Evolutionary conservation across 1,139 yeast genomes (phyloP).

Genomic region (Magnusiomyces tetraspermus): DNA sequence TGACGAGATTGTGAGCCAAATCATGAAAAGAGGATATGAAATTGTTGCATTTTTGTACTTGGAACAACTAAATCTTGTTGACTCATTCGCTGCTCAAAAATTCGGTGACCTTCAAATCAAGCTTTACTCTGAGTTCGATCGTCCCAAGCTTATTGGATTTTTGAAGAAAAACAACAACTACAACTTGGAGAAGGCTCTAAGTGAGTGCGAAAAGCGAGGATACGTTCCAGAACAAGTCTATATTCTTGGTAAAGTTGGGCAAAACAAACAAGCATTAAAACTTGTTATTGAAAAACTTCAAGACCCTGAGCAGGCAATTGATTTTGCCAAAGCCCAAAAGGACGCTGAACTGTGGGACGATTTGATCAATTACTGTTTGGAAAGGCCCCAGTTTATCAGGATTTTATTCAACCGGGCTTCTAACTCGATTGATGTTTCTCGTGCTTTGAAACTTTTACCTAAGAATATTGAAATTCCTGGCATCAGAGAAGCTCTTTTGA

Average conservation of each 20-base stretch:
- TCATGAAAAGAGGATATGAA: slow-evolving; percentile 34
- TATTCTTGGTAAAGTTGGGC: slow-evolving; percentile 75
- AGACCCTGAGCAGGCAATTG: slow-evolving; percentile 74
- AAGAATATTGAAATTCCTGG: slow-evolving; percentile 54
- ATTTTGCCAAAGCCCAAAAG: slow-evolving; percentile 63
- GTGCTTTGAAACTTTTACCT: slow-evolving; percentile 59
- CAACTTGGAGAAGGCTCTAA: slow-evolving; percentile 59
- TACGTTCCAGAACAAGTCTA: slow-evolving; percentile 67
- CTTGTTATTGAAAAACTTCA: slow-evolving; percentile 67
- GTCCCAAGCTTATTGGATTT: slow-evolving; percentile 46
- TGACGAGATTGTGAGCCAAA: slow-evolving; percentile 38
- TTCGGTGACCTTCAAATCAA: slow-evolving; percentile 60
- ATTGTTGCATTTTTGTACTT: slow-evolving; percentile 52
- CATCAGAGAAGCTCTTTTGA: slow-evolving; percentile 49
- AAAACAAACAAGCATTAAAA: slow-evolving; percentile 61
- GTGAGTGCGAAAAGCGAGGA: slow-evolving; percentile 47
- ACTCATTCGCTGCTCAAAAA: slow-evolving; percentile 43
- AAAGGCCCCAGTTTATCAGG: slow-evolving; percentile 63
- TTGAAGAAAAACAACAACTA: slow-evolving; percentile 48
- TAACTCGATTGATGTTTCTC: slow-evolving; percentile 51
- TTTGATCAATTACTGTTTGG: slow-evolving; percentile 59
- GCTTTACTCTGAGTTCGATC: slow-evolving; percentile 54
- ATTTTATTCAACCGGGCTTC: slow-evolving; percentile 57
- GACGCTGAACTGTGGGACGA: slow-evolving; percentile 75
- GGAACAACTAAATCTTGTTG: slow-evolving; percentile 45